Evolutionary conservation across 139 green algal genomes (phyloP).

Genomic region (Spirogloea muscicola): DNA sequence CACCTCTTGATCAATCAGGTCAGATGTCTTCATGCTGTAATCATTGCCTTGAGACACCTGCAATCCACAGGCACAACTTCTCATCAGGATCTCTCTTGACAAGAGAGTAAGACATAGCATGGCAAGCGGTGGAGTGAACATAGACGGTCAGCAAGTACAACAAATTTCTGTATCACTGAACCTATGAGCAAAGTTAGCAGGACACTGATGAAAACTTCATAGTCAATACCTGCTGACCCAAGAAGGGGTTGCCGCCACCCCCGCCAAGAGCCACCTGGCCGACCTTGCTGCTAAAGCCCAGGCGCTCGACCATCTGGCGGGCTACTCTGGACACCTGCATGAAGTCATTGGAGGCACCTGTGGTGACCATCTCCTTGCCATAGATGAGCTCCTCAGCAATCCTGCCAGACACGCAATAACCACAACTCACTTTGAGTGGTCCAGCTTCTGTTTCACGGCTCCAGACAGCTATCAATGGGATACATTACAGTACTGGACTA

Average conservation of each 20-base stretch:
- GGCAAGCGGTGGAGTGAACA: too few relatives aligned
- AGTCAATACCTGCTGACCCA: slow-evolving; percentile 60
- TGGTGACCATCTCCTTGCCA: slow-evolving; percentile 93
- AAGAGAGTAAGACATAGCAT: too few relatives aligned
- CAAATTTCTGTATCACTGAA: background rate
- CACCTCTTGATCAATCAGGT: slow-evolving; percentile 1
- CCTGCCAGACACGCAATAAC: too few relatives aligned
- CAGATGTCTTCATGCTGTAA: background rate
- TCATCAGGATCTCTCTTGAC: too few relatives aligned
- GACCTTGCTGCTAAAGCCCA: slow-evolving; percentile 85
- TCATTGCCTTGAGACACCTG: background rate
- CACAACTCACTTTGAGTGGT: too few relatives aligned
- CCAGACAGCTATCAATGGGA: too few relatives aligned
- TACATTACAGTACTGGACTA: too few relatives aligned
- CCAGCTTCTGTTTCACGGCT: too few relatives aligned
- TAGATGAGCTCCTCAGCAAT: slow-evolving; percentile 99
- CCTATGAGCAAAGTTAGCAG: background rate
- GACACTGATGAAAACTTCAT: background rate
- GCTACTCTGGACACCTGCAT: slow-evolving; percentile 75
- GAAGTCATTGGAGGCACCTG: slow-evolving; percentile 86
- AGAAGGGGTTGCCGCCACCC: slow-evolving; percentile 69
- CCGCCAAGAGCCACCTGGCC: slow-evolving; percentile 79
- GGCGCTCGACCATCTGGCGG: slow-evolving; percentile 88
- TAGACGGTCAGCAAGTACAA: background rate
- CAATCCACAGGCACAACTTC: too few relatives aligned